phyloP scores from a whole-genome alignment of 805 yeast species.

The Cyberlindnera galapagoensis region DNA sequence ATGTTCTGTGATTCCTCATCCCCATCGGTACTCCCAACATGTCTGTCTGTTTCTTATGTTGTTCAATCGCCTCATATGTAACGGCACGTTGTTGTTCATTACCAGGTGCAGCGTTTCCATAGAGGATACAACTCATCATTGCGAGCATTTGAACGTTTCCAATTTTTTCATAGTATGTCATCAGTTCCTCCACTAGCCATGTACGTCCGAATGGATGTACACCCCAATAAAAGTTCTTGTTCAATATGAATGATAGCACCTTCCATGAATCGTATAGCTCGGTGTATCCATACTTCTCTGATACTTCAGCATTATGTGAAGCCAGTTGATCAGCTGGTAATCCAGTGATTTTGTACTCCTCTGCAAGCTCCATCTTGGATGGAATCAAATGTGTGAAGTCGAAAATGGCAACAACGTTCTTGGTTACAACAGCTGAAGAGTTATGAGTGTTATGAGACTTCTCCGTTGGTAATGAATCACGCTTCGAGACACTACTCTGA shows the following conservation, averaged over 20 bases:
- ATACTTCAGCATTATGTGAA: constrained; percentile 62
- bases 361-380: constrained; percentile 63
- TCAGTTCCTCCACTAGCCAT: constrained; percentile 57
- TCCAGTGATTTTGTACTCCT: constrained; percentile 58
- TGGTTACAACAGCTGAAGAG: constrained; percentile 24
- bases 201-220: constrained; percentile 68
- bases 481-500: neutral
- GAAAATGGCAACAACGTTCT: constrained; percentile 53
- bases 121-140: constrained; percentile 69
- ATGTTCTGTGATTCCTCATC: constrained; percentile 8
- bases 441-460: constrained; percentile 14
- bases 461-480: constrained; percentile 16
- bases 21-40: constrained; percentile 1
- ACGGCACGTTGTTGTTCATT: too few species aligned
- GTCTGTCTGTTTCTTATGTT: too few species aligned
- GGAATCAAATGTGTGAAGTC: constrained; percentile 72
- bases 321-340: constrained; percentile 61
- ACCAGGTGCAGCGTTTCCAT: too few species aligned
- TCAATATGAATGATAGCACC: constrained; percentile 37
- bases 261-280: constrained; percentile 76
- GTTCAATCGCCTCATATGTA: too few species aligned
- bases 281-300: constrained; percentile 50
- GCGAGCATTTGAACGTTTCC: constrained; percentile 87
- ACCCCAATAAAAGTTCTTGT: constrained; percentile 62
- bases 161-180: constrained; percentile 54